These are phyloP conservation scores for Mycena pura DNA, from an alignment of 768 basidiomycete species.

Conservation along the genomic window DNA sequence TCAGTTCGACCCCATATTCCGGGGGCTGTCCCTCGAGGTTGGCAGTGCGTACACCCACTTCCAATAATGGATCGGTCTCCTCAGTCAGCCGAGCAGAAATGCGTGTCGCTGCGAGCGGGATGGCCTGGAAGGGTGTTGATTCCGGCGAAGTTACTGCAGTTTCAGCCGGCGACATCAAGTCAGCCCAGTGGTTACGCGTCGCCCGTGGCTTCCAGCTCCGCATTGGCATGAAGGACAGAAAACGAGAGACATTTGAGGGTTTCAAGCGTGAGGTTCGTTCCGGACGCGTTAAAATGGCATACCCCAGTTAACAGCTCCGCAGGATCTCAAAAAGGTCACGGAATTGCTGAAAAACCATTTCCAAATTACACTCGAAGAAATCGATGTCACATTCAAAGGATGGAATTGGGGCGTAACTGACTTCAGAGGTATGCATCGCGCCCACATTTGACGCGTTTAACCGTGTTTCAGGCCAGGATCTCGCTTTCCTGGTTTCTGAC, in stretches of 20 bases:
- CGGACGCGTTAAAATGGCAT: not conserved
- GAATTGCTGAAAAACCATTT: constrained; percentile 87
- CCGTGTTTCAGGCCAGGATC: constrained; percentile 74
- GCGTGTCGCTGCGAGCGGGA: constrained; percentile 86
- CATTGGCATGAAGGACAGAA: constrained; percentile 78
- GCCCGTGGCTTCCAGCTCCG: constrained; percentile 92
- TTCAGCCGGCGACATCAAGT: constrained; percentile 77
- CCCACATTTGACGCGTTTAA: constrained; percentile 3
- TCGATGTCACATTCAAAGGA: constrained; percentile 89
- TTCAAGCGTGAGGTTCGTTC: constrained; percentile 84
- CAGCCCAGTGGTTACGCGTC: constrained; percentile 90
- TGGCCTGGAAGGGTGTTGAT: constrained; percentile 92
- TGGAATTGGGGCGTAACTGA: constrained; percentile 99
- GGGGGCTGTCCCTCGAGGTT: constrained; percentile 70
- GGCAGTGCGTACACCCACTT: constrained; percentile 72
- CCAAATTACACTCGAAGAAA: constrained; percentile 80
- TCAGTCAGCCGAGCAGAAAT: constrained; percentile 62
- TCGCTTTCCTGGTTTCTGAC: constrained; percentile 89
- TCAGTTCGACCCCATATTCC: constrained; percentile 87
- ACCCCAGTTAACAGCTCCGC: constrained; percentile 6
- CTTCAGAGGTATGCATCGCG: constrained; percentile 75
- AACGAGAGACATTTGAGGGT: constrained; percentile 89
- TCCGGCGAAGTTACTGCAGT: constrained; percentile 68
- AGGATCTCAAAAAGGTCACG: constrained; percentile 93
- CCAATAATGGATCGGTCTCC: constrained; percentile 5